These are phyloP conservation scores for Tetrahymena malaccensis DNA, from an alignment of 73 alveolate species.

Conservation along the genomic window DNA sequence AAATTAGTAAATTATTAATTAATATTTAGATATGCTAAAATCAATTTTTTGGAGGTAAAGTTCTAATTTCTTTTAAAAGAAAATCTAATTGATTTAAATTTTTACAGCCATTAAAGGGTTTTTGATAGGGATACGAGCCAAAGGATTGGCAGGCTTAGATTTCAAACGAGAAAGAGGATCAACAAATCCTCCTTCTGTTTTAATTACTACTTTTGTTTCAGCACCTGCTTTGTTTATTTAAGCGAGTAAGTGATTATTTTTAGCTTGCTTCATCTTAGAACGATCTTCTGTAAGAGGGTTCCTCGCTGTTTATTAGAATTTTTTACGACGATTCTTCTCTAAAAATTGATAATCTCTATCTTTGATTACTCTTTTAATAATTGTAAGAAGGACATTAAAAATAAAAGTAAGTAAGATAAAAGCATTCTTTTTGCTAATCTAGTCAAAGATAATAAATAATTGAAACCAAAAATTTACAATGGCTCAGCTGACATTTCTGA, in stretches of 20 bases:
- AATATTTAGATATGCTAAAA: too few species aligned
- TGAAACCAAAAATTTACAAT: not conserved
- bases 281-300: constrained; percentile 36
- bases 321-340: constrained; percentile 8
- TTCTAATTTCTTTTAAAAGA: not conserved
- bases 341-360: constrained; percentile 35
- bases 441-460: too few species aligned
- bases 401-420: not conserved
- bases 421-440: too few species aligned
- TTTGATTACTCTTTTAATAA: constrained; percentile 3
- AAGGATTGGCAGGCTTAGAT: not conserved
- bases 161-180: constrained; percentile 35
- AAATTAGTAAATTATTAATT: too few species aligned
- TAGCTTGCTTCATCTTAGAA: constrained; percentile 4
- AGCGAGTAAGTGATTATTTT: constrained; percentile 5
- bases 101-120: constrained; percentile 24
- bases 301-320: constrained; percentile 6
- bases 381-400: not conserved
- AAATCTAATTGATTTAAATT: not conserved
- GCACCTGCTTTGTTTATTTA: constrained; percentile 23
- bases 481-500: not conserved
- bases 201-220: not conserved
- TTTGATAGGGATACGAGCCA: not conserved
- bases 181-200: constrained; percentile 39
- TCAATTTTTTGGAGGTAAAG: not conserved